Conservation (phyloP, 306 rosid genomes). For the Ceratonia siliqua region DNA sequence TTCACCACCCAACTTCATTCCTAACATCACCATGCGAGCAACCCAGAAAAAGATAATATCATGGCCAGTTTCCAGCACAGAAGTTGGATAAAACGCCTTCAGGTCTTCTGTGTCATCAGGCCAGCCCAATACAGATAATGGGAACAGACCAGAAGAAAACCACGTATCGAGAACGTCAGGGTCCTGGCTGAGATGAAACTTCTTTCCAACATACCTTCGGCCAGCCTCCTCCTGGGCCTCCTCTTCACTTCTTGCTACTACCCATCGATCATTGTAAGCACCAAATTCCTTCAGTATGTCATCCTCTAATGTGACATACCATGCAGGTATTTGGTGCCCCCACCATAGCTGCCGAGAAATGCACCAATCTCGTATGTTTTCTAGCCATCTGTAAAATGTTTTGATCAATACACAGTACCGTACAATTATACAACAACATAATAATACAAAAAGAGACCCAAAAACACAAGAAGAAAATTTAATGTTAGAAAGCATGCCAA, state of each 20-base stretch:
- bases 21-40: constrained; percentile 97
- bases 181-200: constrained; percentile 64
- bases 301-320: constrained; percentile 78
- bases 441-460: not conserved
- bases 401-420: constrained; percentile 13
- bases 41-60: constrained; percentile 98
- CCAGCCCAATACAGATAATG: constrained; percentile 93
- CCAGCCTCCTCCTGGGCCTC: constrained; percentile 73
- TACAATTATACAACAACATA: not conserved
- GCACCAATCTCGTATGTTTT: constrained; percentile 92
- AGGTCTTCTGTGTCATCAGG: constrained; percentile 86
- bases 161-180: constrained; percentile 99
- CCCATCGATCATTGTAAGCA: constrained; percentile 73
- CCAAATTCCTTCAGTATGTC: constrained; percentile 75
- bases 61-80: constrained; percentile 96
- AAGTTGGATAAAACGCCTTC: constrained; percentile 88
- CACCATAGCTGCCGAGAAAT: constrained; percentile 98
- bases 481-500: constrained; percentile 13
- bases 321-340: constrained; percentile 97
- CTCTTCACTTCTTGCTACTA: constrained; percentile 75
- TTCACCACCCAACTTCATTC: constrained; percentile 80
- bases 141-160: constrained; percentile 97
- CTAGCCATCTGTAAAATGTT: constrained; percentile 79
- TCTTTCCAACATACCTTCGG: constrained; percentile 59
- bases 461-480: not conserved